Evolutionary conservation across 495 filamentous ascomycete genomes (phyloP).

Genomic region (Aspergillus bridgeri): DNA sequence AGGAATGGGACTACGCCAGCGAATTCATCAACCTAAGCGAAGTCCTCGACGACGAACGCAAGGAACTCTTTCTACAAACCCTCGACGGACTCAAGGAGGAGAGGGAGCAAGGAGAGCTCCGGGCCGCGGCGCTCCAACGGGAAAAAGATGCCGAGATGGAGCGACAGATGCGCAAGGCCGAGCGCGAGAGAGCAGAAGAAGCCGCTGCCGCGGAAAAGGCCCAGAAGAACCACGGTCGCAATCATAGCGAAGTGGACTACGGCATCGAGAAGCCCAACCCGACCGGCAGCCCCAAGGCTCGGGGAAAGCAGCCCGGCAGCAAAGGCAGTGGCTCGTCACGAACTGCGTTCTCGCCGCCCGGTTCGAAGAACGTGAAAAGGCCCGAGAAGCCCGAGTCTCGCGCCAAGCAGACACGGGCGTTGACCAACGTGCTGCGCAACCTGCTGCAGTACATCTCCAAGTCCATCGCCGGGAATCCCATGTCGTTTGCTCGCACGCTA

Average conservation of each 20-base stretch:
- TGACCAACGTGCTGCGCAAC: conserved; percentile 52
- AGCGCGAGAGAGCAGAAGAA: conserved; percentile 60
- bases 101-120: conserved; percentile 68
- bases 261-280: conserved; percentile 46
- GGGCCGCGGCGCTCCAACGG: conserved; percentile 56
- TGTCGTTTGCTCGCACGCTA: conserved; percentile 68
- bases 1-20: conserved; percentile 90
- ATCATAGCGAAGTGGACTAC: conserved; percentile 53
- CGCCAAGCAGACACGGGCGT: conserved; percentile 28
- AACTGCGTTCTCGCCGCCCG: conserved; percentile 30
- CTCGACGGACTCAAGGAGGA: conserved; percentile 58
- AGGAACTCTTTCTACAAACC: conserved; percentile 78
- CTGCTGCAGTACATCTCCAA: conserved; percentile 59
- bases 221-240: conserved; percentile 49
- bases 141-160: conserved; percentile 62
- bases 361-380: conserved; percentile 40
- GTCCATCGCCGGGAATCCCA: conserved; percentile 66
- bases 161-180: conserved; percentile 50
- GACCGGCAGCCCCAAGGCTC: conserved; percentile 35
- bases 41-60: conserved; percentile 85
- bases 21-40: conserved; percentile 84
- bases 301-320: conserved; percentile 30
- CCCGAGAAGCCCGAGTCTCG: conserved; percentile 35
- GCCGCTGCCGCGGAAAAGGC: conserved; percentile 38
- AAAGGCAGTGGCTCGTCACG: conserved; percentile 27